Conservation (phyloP, 192 early-diverging fungal species). For the Coemansia sp. region DNA sequence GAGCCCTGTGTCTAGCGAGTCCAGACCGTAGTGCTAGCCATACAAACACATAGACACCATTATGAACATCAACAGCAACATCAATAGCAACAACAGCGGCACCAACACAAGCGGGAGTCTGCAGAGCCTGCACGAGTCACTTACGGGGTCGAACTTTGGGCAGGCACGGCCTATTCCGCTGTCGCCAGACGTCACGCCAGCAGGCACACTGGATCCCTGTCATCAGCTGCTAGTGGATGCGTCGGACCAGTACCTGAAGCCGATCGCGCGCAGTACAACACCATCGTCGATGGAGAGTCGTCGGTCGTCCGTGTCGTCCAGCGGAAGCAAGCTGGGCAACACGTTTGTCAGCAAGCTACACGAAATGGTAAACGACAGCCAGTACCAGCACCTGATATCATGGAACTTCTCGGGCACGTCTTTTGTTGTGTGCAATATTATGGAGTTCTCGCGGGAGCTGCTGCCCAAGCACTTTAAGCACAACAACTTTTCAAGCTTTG, state of each 20-base stretch:
- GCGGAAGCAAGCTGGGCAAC: slow-evolving; percentile 48
- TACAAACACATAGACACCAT: neutral
- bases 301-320: slow-evolving; percentile 49
- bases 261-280: slow-evolving; percentile 50
- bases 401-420: slow-evolving; percentile 88
- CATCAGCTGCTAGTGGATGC: slow-evolving; percentile 48
- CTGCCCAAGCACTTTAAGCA: slow-evolving; percentile 92
- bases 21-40: no score
- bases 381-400: slow-evolving; percentile 84
- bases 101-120: slow-evolving; percentile 21
- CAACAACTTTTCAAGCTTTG: slow-evolving; percentile 90
- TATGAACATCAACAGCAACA: slow-evolving; percentile 34
- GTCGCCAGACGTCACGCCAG: slow-evolving; percentile 39
- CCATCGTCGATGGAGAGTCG: slow-evolving; percentile 54
- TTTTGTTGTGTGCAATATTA: slow-evolving; percentile 88
- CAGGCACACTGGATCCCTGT: slow-evolving; percentile 25
- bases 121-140: slow-evolving; percentile 46
- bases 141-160: slow-evolving; percentile 30
- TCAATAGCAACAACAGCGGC: slow-evolving; percentile 7
- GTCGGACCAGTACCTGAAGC: slow-evolving; percentile 55
- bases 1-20: neutral
- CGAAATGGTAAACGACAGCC: slow-evolving; percentile 80
- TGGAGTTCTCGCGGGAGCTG: slow-evolving; percentile 86
- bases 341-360: slow-evolving; percentile 68
- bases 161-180: slow-evolving; percentile 38